phyloP scores from a whole-genome alignment of 768 basidiomycete genomes.

The Gautieria morchelliformis region DNA sequence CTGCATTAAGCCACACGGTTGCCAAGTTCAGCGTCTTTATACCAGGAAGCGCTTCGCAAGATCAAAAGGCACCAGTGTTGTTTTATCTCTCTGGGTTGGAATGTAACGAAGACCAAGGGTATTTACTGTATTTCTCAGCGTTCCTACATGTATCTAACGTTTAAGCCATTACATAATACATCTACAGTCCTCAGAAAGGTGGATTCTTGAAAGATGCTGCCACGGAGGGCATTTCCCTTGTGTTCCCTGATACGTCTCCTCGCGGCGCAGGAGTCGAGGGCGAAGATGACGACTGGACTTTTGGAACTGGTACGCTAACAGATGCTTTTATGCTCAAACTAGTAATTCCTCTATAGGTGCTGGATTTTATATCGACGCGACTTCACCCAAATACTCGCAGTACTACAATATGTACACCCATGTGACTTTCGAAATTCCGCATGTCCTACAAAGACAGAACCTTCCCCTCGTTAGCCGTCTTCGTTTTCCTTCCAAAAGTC shows the following conservation, averaged over 20 bases:
- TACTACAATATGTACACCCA: constrained; percentile 88
- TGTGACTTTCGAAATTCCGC: constrained; percentile 76
- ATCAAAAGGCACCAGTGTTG: constrained; percentile 53
- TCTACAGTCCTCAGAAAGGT: constrained; percentile 82
- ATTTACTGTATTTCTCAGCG: constrained; percentile 14
- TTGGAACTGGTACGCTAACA: constrained; percentile 60
- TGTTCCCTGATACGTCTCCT: constrained; percentile 95
- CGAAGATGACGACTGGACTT: constrained; percentile 79
- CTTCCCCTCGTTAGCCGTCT: constrained; percentile 45
- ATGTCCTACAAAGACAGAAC: constrained; percentile 58
- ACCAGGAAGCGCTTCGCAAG: constrained; percentile 44
- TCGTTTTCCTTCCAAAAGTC: neutral
- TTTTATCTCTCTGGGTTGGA: constrained; percentile 85
- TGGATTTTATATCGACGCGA: constrained; percentile 94
- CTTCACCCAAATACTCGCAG: constrained; percentile 56
- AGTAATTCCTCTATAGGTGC: constrained; percentile 37
- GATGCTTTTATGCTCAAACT: neutral
- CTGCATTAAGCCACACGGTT: constrained; percentile 54
- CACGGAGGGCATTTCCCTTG: constrained; percentile 75
- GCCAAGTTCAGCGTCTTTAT: constrained; percentile 87
- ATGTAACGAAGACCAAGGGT: constrained; percentile 94
- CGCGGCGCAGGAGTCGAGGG: constrained; percentile 81
- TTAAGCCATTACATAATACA: neutral
- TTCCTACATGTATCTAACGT: neutral
- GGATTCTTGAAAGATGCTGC: constrained; percentile 81